Evolutionary conservation across 2,329 filamentous ascomycete species (phyloP).

Genomic region (Colletotrichum horii): DNA sequence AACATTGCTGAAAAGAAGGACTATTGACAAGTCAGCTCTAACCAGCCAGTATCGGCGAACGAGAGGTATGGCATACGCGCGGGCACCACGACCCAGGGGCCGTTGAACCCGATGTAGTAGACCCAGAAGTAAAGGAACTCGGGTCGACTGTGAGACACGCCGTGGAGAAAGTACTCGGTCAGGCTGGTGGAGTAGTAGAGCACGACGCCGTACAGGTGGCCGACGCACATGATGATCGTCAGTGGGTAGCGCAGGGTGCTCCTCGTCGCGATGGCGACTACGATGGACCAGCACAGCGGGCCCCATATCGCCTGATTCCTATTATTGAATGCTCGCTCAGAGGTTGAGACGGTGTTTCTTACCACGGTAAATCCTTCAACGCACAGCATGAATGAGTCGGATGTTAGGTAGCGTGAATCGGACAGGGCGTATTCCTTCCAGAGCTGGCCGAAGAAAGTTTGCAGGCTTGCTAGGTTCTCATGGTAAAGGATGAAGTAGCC

Average conservation of each 20-base stretch:
- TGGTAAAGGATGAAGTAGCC: conserved; percentile 81
- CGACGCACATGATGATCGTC: conserved; percentile 56
- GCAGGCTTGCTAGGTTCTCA: conserved; percentile 65
- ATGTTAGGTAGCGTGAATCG: conserved; percentile 85
- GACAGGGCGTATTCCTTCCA: conserved; percentile 94
- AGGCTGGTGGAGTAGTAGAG: conserved; percentile 67
- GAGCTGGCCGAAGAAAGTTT: conserved; percentile 80
- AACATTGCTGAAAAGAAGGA: not conserved
- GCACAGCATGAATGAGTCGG: conserved; percentile 84
- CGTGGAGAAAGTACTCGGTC: conserved; percentile 49
- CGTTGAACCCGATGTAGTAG: conserved; percentile 67
- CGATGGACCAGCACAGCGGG: conserved; percentile 59
- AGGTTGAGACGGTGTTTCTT: conserved; percentile 31
- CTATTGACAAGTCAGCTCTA: not conserved
- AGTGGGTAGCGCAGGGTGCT: conserved; percentile 54
- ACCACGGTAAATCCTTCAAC: conserved; percentile 85
- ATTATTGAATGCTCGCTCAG: not conserved
- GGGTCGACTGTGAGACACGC: conserved; percentile 59
- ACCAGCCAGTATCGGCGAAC: accelerated
- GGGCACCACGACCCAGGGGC: conserved; percentile 65
- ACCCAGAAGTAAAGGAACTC: conserved; percentile 68
- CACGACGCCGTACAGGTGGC: conserved; percentile 65
- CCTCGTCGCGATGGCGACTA: conserved; percentile 47
- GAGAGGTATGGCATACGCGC: conserved; percentile 42
- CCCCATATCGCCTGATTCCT: conserved; percentile 57